A percentile compares a stretch with the other conserved stretches of the same genome.
Conservation (phyloP, 306 rosid genomes). For the Vigna trinervia region DNA sequence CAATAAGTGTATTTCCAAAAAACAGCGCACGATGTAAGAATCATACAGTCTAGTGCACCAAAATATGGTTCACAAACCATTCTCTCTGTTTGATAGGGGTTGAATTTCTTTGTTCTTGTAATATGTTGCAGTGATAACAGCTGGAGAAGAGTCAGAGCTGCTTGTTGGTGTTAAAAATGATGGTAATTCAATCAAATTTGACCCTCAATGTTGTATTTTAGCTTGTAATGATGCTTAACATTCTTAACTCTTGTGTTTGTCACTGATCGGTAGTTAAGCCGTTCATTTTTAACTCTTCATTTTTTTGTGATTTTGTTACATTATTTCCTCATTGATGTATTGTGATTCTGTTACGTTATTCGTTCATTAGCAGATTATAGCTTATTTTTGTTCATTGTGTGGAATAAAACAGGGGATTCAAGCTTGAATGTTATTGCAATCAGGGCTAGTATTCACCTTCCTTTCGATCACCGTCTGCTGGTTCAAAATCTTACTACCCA, state of each 20-base stretch:
- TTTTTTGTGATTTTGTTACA: slow-evolving; percentile 7
- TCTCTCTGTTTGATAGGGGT: slow-evolving; percentile 9
- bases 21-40: slow-evolving; percentile 72
- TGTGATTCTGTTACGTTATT: neutral
- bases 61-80: slow-evolving; percentile 1
- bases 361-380: slow-evolving; percentile 31
- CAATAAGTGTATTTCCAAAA: slow-evolving; percentile 76
- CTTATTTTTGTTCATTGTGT: slow-evolving; percentile 49
- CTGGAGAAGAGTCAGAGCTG: slow-evolving; percentile 88
- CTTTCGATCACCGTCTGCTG: slow-evolving; percentile 70
- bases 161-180: slow-evolving; percentile 86
- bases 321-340: neutral
- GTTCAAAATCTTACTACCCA: slow-evolving; percentile 91
- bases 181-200: slow-evolving; percentile 60
- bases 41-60: neutral
- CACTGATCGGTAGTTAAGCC: slow-evolving; percentile 5
- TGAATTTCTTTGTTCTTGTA: slow-evolving; percentile 39
- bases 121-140: slow-evolving; percentile 70
- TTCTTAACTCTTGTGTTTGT: slow-evolving; percentile 5
- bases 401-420: slow-evolving; percentile 70
- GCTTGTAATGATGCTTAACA: slow-evolving; percentile 5
- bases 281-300: slow-evolving; percentile 16
- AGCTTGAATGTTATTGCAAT: slow-evolving; percentile 78
- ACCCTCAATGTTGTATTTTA: neutral
- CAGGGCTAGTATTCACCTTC: slow-evolving; percentile 88